Evolutionary conservation across 441 rosid species (phyloP), one percentile per base, ranked within the genome.

Genomic region (Syzygium malaccense): DNA sequence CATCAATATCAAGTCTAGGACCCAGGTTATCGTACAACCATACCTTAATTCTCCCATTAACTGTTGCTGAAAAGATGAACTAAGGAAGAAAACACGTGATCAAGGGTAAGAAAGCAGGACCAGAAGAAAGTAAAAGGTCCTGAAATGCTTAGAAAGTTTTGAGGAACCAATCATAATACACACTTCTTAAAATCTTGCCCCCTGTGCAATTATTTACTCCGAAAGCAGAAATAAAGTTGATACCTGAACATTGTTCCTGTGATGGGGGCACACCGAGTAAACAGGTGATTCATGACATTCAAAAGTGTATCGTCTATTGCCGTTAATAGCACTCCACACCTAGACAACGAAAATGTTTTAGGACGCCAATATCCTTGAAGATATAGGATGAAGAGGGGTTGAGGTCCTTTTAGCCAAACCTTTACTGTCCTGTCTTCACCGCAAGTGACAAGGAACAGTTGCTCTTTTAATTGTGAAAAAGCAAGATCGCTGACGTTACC

Each of bases 211-310:
- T 54, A 54, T 88, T 54, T 15, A 33, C 84, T 53, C 48, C 25
- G 20, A 20, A 56, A 25, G 79, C 33, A 49, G 60, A 64, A 62
- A 75, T 37, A 51, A 51, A 86, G 78, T 48, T 86, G 87, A 88
- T 94, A 96, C 98, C 98, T 94, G 96, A 90, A 95, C 94, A 90
- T 90, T 94, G 87, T 96, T 97, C 91, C 95, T 96, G 90, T 94
- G 94, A 92, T 95, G 98, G 75, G 96, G 98, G 83, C 98, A 95
- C 58, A 96, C 89, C 55, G 96, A 96, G 91, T 92, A 94, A 14
- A 96, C 96, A 90, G 98, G 95, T 84, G 98, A 93, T 87, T 96
- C 97, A 92, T 96, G 98, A 80, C 98, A 97, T 90, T 93, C 93
- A 92, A 96, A 95, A 88, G 90, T 90, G 85, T 89, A 92, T 90